Conservation (phyloP, 805 yeast species). For the Kuraishia cidri region DNA sequence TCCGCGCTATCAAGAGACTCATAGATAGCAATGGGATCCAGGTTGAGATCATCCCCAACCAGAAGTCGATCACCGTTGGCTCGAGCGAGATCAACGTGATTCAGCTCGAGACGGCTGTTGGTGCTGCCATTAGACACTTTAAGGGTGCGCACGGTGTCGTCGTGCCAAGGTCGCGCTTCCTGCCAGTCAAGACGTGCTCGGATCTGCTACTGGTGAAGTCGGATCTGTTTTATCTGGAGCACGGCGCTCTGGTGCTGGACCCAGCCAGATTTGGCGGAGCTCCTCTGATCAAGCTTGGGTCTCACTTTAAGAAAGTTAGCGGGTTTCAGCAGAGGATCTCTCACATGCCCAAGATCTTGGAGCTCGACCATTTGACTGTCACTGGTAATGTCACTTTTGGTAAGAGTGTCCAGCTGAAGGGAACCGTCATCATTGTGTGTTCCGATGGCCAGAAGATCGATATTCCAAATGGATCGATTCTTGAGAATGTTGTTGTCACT, state of each 20-base stretch:
- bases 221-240: conserved; percentile 83
- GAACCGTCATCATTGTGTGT: conserved; percentile 96
- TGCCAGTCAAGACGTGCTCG: conserved; percentile 97
- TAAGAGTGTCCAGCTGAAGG: conserved; percentile 83
- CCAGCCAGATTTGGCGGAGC: conserved; percentile 84
- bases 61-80: conserved; percentile 74
- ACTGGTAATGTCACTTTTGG: conserved; percentile 95
- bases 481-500: conserved; percentile 95
- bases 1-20: conserved; percentile 88
- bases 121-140: conserved; percentile 97
- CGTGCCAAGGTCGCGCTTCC: conserved; percentile 95
- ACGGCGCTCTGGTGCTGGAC: conserved; percentile 82
- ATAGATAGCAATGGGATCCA: conserved; percentile 76
- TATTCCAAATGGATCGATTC: conserved; percentile 90
- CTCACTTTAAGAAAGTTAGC: conserved; percentile 92
- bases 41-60: conserved; percentile 94
- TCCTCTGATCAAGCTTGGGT: conserved; percentile 93
- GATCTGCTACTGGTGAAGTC: conserved; percentile 92
- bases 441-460: conserved; percentile 95
- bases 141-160: conserved; percentile 94
- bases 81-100: conserved; percentile 73
- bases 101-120: conserved; percentile 97
- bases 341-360: conserved; percentile 93
- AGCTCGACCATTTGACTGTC: conserved; percentile 93
- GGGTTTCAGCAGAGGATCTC: conserved; percentile 86